phyloP scores from a whole-genome alignment of 148 eudicot species.

The Fagopyrum tataricum region DNA sequence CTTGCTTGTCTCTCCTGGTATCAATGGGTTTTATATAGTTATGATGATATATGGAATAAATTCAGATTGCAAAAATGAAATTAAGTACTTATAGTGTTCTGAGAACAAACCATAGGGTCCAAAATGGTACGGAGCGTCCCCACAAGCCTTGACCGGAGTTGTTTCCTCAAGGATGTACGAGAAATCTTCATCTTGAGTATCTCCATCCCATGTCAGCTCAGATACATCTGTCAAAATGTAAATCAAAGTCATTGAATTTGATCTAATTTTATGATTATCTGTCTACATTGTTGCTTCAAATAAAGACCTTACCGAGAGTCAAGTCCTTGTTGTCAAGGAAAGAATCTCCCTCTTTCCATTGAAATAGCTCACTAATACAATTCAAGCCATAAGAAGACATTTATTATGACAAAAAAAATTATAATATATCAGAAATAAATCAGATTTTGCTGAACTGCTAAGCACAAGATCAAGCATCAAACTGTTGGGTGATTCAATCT shows the following conservation, averaged over 20 bases:
- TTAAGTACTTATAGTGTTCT: background rate
- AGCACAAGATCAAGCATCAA: no score
- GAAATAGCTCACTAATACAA: constrained; percentile 4
- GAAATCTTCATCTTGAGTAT: background rate
- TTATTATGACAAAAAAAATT: background rate
- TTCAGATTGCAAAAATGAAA: background rate
- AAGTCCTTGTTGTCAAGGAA: background rate
- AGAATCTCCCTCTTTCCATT: constrained; percentile 4
- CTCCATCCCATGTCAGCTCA: constrained; percentile 6
- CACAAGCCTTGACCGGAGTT: constrained; percentile 8
- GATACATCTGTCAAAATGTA: constrained; percentile 4
- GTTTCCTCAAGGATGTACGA: background rate
- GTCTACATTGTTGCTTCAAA: background rate
- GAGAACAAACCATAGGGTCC: background rate
- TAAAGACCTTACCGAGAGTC: background rate
- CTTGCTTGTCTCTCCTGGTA: background rate
- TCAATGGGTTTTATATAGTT: background rate
- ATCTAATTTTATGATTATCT: background rate
- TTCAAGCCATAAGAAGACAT: background rate
- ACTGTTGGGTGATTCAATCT: no score
- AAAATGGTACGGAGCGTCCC: background rate
- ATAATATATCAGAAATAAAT: no score
- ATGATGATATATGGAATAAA: background rate
- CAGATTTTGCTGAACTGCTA: no score
- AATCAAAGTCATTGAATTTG: background rate